phyloP scores from a whole-genome alignment of 257 asterid species.

The Nyctanthes arbortristis region DNA sequence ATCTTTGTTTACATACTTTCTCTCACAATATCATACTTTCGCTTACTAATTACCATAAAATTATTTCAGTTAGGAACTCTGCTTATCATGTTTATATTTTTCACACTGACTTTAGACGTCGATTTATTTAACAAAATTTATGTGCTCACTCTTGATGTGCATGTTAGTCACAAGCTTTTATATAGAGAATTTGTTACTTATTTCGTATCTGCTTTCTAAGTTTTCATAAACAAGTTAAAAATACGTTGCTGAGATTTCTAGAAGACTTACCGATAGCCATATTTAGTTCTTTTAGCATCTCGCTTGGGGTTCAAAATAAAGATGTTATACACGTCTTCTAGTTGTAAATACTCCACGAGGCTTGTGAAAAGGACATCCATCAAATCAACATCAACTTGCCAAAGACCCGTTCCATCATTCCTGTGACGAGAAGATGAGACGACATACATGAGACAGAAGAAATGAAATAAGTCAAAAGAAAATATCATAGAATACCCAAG shows the following conservation, averaged over 20 bases:
- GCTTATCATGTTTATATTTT: too few species aligned
- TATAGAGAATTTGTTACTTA: too few species aligned
- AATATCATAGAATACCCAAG: slow-evolving; percentile 6
- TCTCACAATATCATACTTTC: too few species aligned
- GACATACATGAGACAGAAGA: slow-evolving; percentile 25
- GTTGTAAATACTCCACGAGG: slow-evolving; percentile 88
- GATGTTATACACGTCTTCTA: slow-evolving; percentile 85
- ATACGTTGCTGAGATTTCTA: slow-evolving; percentile 23
- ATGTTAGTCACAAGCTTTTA: too few species aligned
- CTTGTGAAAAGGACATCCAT: slow-evolving; percentile 74
- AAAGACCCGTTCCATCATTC: slow-evolving; percentile 61
- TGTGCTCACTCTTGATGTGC: too few species aligned
- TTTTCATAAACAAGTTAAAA: too few species aligned
- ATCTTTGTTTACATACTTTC: too few species aligned
- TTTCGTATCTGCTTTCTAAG: too few species aligned
- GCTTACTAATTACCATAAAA: too few species aligned
- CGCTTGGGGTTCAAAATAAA: slow-evolving; percentile 87
- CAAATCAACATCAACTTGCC: slow-evolving; percentile 99
- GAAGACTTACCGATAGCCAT: slow-evolving; percentile 82
- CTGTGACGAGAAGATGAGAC: slow-evolving; percentile 42
- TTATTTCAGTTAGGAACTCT: too few species aligned
- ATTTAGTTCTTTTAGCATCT: slow-evolving; percentile 62
- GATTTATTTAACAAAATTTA: too few species aligned
- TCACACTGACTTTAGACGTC: too few species aligned
- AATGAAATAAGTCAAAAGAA: slow-evolving; percentile 10